Evolutionary conservation across 768 basidiomycete species (phyloP).

Genomic region (Phanerodontia chrysosporium): DNA sequence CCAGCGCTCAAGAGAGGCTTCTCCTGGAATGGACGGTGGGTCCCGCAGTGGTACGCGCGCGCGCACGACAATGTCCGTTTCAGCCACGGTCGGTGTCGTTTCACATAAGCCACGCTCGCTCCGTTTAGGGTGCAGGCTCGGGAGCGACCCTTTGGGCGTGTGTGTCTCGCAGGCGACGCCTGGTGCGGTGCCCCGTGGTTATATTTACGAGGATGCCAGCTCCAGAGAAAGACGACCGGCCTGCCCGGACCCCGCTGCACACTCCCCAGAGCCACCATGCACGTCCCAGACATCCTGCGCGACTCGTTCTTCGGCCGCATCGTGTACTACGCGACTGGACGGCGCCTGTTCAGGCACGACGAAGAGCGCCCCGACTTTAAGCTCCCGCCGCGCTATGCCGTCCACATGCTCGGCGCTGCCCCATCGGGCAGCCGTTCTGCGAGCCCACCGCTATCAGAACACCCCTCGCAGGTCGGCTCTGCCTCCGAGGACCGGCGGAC

Average conservation of each 20-base stretch:
- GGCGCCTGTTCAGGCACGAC: slow-evolving; percentile 16
- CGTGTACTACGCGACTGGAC: slow-evolving; percentile 23
- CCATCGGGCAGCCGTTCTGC: no score
- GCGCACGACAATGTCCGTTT: neutral
- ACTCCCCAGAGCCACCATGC: neutral
- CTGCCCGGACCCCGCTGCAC: neutral
- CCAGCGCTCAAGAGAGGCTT: neutral
- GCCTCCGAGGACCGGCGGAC: neutral
- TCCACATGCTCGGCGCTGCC: neutral
- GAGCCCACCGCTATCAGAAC: neutral
- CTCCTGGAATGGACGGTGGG: neutral
- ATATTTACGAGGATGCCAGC: neutral
- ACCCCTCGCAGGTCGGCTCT: neutral
- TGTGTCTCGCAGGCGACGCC: neutral
- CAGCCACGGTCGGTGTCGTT: neutral
- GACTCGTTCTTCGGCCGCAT: slow-evolving; percentile 28
- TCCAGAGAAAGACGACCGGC: neutral
- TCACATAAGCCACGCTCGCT: neutral
- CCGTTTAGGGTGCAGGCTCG: neutral
- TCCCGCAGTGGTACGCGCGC: neutral
- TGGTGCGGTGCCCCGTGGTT: neutral
- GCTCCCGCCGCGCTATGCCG: neutral
- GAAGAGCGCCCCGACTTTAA: slow-evolving; percentile 15
- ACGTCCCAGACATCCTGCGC: neutral
- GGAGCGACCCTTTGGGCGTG: neutral